These are phyloP conservation scores for Pleurostoma richardsiae DNA, from an alignment of 2,329 filamentous ascomycete species.

Conservation along the genomic window DNA sequence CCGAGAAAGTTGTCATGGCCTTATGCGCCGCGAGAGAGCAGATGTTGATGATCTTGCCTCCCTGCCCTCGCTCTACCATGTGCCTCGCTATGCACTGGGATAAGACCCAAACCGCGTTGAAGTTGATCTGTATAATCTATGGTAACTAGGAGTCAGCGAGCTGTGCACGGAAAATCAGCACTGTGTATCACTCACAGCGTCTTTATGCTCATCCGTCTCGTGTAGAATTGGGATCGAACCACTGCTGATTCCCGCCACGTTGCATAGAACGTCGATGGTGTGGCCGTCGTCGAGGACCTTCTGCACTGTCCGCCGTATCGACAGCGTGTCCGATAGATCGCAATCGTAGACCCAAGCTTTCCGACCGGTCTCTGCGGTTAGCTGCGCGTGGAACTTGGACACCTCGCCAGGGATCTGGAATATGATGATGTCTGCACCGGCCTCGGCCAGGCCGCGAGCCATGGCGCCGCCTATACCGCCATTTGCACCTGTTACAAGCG, in stretches of 20 bases:
- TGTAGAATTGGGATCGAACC: constrained; percentile 9
- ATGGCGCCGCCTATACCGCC: constrained; percentile 24
- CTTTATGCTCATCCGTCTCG: constrained; percentile 10
- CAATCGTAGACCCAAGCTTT: constrained; percentile 5
- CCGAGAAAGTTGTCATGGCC: constrained; percentile 10
- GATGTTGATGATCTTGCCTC: constrained; percentile 14
- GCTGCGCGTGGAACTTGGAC: constrained; percentile 5
- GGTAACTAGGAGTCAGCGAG: too few species aligned
- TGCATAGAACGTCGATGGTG: constrained; percentile 11
- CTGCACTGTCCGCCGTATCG: constrained; percentile 3
- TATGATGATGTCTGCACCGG: constrained; percentile 21
- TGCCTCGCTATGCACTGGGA: constrained; percentile 8
- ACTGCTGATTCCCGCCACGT: constrained; percentile 10
- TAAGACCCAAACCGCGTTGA: constrained; percentile 8
- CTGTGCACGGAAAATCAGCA: too few species aligned
- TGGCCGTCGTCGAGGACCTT: constrained; percentile 6
- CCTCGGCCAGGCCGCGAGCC: constrained; percentile 21
- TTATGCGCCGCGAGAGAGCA: constrained; percentile 9
- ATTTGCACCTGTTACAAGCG: constrained; percentile 20
- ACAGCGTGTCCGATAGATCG: constrained; percentile 1
- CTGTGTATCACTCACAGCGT: constrained; percentile 1
- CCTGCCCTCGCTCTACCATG: constrained; percentile 7
- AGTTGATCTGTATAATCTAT: constrained; percentile 8
- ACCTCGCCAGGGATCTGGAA: constrained; percentile 8
- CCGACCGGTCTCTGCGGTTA: constrained; percentile 4